These are phyloP conservation scores for Petunia hybrid DNA, from an alignment of 305 asterid genomes.

Conservation along the genomic window DNA sequence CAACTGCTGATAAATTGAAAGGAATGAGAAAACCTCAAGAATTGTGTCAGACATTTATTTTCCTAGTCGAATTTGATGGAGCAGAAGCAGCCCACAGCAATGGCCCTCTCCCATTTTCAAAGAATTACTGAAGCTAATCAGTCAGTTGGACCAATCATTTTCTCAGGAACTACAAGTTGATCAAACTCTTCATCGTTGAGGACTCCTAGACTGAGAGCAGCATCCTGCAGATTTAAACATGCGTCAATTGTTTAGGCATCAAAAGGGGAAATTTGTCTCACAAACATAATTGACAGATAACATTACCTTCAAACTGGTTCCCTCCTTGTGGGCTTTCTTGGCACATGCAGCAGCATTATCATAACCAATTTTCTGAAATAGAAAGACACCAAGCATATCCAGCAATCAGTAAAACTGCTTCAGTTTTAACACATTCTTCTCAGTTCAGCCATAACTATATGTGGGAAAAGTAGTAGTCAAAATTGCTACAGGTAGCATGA, in stretches of 20 bases:
- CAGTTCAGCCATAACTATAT: slow-evolving; percentile 4
- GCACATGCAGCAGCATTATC: slow-evolving; percentile 96
- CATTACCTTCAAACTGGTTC: slow-evolving; percentile 80
- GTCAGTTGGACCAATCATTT: slow-evolving; percentile 72
- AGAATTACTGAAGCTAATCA: slow-evolving; percentile 25
- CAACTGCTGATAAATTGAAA: not conserved
- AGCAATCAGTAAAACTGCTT: slow-evolving; percentile 15
- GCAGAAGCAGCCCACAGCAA: not conserved
- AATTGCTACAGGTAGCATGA: not conserved
- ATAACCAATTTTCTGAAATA: slow-evolving; percentile 82
- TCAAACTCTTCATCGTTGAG: slow-evolving; percentile 79
- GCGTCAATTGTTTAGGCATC: not conserved
- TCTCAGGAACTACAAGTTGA: slow-evolving; percentile 80
- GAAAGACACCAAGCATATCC: slow-evolving; percentile 30
- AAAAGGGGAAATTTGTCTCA: not conserved
- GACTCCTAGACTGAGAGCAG: slow-evolving; percentile 82
- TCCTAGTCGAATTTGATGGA: not conserved
- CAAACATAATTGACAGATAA: slow-evolving; percentile 5
- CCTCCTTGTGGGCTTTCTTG: slow-evolving; percentile 98
- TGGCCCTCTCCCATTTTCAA: not conserved
- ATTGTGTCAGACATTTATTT: not conserved
- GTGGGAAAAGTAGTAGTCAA: not conserved
- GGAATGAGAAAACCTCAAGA: slow-evolving; percentile 4
- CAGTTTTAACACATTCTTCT: not conserved
- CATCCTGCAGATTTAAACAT: slow-evolving; percentile 60